A percentile compares a stretch with the other conserved stretches of the same genome.
These are phyloP conservation scores for Fomitopsis pulvina DNA, from an alignment of 768 basidiomycete genomes.

Conservation along the genomic window DNA sequence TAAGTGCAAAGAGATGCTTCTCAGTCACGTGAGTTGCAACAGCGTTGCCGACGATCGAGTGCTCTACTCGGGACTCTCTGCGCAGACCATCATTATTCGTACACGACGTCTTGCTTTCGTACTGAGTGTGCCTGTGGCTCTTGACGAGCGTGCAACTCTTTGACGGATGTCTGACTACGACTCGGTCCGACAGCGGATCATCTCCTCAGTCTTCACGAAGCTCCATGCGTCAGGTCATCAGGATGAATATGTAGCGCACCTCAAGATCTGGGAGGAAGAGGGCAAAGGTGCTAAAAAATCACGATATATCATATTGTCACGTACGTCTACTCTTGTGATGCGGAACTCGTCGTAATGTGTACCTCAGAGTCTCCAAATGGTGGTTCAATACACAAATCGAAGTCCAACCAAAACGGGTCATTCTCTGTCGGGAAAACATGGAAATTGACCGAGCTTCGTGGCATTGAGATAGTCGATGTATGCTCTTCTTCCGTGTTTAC, in stretches of 20 bases:
- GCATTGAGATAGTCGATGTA: slow-evolving; percentile 71
- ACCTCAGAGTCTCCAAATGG: slow-evolving; percentile 52
- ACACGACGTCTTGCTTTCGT: background rate
- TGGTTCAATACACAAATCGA: slow-evolving; percentile 91
- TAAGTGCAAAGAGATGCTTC: slow-evolving; percentile 12
- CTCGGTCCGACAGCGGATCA: slow-evolving; percentile 63
- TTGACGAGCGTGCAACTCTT: background rate
- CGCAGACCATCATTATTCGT: background rate
- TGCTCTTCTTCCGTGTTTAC: slow-evolving; percentile 24
- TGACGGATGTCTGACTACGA: slow-evolving; percentile 28
- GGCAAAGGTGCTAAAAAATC: slow-evolving; percentile 71
- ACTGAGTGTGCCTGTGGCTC: background rate
- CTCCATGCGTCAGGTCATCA: slow-evolving; percentile 58
- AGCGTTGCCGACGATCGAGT: background rate
- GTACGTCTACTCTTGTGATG: slow-evolving; percentile 48
- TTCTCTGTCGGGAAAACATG: slow-evolving; percentile 99
- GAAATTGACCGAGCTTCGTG: slow-evolving; percentile 76
- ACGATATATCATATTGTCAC: slow-evolving; percentile 84
- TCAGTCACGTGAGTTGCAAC: background rate
- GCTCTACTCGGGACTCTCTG: background rate
- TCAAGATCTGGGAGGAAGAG: slow-evolving; percentile 93
- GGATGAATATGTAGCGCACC: slow-evolving; percentile 79
- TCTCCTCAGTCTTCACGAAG: slow-evolving; percentile 76
- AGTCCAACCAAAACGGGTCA: slow-evolving; percentile 87
- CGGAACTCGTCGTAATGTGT: background rate